These are phyloP conservation scores for Aspergillus affinis DNA, from an alignment of 495 filamentous ascomycete species.

Conservation along the genomic window DNA sequence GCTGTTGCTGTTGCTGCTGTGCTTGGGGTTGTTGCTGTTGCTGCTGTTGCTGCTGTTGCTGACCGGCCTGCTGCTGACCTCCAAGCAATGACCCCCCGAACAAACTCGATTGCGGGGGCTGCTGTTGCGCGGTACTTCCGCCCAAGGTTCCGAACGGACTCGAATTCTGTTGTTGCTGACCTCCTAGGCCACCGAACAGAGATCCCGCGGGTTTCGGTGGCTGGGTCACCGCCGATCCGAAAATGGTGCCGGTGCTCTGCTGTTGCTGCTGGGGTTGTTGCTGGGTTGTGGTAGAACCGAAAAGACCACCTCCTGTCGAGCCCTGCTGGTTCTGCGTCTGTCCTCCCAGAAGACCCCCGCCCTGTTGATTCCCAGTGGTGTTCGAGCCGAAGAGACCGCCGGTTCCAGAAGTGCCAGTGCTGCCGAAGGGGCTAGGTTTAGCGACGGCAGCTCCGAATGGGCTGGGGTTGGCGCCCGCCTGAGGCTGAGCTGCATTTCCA, in stretches of 20 bases:
- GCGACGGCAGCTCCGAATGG: constrained; percentile 26
- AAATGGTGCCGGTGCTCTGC: background rate
- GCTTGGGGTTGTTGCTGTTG: constrained; percentile 32
- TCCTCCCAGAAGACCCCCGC: constrained; percentile 30
- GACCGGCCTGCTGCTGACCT: constrained; percentile 37
- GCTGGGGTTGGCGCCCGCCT: constrained; percentile 10
- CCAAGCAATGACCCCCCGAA: constrained; percentile 37
- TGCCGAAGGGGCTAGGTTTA: constrained; percentile 41
- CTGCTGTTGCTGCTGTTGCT: constrained; percentile 39
- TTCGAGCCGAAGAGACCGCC: constrained; percentile 18
- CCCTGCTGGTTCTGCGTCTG: constrained; percentile 16
- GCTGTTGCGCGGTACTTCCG: constrained; percentile 20
- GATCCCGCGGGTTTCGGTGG: constrained; percentile 44
- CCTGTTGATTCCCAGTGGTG: constrained; percentile 20
- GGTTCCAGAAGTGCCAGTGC: constrained; percentile 11
- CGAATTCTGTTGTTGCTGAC: constrained; percentile 38
- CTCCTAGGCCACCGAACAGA: constrained; percentile 28
- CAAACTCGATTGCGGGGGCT: constrained; percentile 24
- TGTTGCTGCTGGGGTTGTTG: constrained; percentile 21
- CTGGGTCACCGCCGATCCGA: constrained; percentile 12
- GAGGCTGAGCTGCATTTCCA: constrained; percentile 19
- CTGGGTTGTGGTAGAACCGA: constrained; percentile 28
- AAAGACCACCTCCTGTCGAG: constrained; percentile 21
- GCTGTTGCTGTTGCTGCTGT: constrained; percentile 40
- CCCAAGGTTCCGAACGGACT: background rate